Percentiles rank a stretch among this genome's conserved stretches.
Conservation (phyloP, 306 rosid genomes). For the Styphnolobium japonicum region DNA sequence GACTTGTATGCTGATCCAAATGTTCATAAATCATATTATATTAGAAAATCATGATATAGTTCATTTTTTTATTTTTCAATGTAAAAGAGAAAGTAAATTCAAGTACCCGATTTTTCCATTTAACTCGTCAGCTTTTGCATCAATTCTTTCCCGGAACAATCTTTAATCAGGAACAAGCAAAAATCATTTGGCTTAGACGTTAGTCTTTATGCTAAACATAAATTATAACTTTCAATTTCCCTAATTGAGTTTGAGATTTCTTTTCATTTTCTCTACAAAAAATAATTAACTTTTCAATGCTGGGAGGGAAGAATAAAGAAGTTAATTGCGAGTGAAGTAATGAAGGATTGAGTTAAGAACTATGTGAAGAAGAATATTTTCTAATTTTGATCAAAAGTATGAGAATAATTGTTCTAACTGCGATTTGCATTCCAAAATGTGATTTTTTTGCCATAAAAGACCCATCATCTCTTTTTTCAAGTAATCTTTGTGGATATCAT, state of each 20-base stretch:
- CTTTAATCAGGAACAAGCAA: not conserved
- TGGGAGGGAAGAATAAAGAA: constrained; percentile 73
- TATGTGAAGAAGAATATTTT: constrained; percentile 58
- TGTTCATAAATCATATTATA: not conserved
- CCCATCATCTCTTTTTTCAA: constrained; percentile 52
- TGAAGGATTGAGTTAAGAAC: constrained; percentile 43
- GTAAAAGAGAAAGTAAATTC: not conserved
- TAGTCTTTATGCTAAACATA: too few species aligned
- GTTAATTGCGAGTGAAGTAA: constrained; percentile 85
- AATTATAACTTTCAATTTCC: not conserved
- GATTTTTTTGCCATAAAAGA: constrained; percentile 36
- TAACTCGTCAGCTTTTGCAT: constrained; percentile 4
- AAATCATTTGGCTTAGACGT: not conserved
- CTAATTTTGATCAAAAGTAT: constrained; percentile 67
- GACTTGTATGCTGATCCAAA: constrained; percentile 34
- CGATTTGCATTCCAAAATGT: constrained; percentile 74
- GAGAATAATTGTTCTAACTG: constrained; percentile 49
- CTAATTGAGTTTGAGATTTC: not conserved
- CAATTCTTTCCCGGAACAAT: not conserved
- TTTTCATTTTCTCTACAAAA: constrained; percentile 21
- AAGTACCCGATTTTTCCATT: constrained; percentile 12
- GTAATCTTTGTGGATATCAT: constrained; percentile 33
- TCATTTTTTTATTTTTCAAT: not conserved
- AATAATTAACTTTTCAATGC: not conserved
- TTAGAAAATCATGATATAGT: constrained; percentile 3